These are phyloP conservation scores for Prunus yedoensis DNA, from an alignment of 331 rosid species.

Conservation along the genomic window DNA sequence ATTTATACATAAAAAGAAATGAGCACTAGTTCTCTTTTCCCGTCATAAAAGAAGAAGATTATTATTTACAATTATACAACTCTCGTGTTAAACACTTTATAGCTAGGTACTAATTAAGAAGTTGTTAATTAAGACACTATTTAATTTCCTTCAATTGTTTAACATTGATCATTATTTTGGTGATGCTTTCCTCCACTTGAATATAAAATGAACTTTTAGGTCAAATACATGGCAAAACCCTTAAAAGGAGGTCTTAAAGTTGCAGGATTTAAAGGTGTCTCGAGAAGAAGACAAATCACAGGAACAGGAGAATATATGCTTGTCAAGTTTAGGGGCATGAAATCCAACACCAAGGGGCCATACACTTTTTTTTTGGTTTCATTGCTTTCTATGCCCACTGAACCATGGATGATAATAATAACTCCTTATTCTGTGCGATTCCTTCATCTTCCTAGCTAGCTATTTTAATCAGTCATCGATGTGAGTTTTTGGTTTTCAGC, in stretches of 20 bases:
- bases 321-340: conserved; percentile 53
- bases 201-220: conserved; percentile 20
- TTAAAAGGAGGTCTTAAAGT: conserved; percentile 57
- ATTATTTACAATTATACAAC: not conserved
- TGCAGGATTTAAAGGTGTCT: conserved; percentile 43
- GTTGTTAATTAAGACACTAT: not conserved
- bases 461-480: not conserved
- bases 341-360: conserved; percentile 43
- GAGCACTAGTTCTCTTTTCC: not conserved
- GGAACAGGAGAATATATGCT: conserved; percentile 60
- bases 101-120: not conserved
- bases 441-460: not conserved
- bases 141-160: conserved; percentile 1
- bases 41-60: not conserved
- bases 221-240: conserved; percentile 47
- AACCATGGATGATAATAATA: conserved; percentile 1
- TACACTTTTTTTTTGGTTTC: conserved; percentile 17
- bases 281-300: conserved; percentile 60
- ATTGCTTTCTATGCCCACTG: conserved; percentile 41
- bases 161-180: conserved; percentile 9
- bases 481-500: not conserved
- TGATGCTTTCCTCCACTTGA: conserved; percentile 24
- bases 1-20: not conserved
- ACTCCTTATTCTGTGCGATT: not conserved
- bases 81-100: not conserved